Evolutionary conservation across 345 rosid species (phyloP), one percentile per base, ranked within the genome.

Genomic region (Lepidium sativum): DNA sequence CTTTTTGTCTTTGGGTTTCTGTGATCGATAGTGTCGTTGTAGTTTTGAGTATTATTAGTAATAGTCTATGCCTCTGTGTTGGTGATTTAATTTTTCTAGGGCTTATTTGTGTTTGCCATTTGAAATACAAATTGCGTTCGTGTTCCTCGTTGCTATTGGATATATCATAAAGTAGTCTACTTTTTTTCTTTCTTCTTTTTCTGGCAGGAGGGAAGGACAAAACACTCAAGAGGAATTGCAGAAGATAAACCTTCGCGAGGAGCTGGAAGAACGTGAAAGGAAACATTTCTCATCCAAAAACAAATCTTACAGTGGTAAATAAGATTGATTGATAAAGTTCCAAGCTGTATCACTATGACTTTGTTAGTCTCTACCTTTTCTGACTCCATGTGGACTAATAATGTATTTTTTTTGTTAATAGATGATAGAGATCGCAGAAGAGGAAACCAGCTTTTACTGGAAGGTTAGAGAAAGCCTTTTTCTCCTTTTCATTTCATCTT

Each of bases 391-490:
- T 54, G 32, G 35, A 33, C 39, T 54, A 18, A 68, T 38, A 42
- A 12, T 37, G 40, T 50, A 0, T 47, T 29, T 3, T n/a, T 69
- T 70, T 17, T 45, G 10, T 63, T 64, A 6, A 44, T 71, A 90
- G 99, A 88, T 73, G 99, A 94, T 55, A 83, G 92, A 82, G 97
- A 90, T 39, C 91, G 88, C 64, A 80, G 95, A 74, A 88, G 69
- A 77, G 81, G 85, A 40, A 89, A 63, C 65, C 92, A 86, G 74
- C 89, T 90, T 57, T 77, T 90, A 40, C 78, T 90, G 56, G 96
- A 94, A 78, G 89, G 98, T 33, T 6, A 31, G 52, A 25, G 17
- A 13, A 60, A 60, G 20, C 39, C 33, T 1, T 54, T 21, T 20
- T 8, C 62, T 39, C 2, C 8, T 17, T 6, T 27, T 34, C 8